These are phyloP conservation scores for Picea sitchensis DNA, from an alignment of 75 land plant genomes.

Conservation along the genomic window DNA sequence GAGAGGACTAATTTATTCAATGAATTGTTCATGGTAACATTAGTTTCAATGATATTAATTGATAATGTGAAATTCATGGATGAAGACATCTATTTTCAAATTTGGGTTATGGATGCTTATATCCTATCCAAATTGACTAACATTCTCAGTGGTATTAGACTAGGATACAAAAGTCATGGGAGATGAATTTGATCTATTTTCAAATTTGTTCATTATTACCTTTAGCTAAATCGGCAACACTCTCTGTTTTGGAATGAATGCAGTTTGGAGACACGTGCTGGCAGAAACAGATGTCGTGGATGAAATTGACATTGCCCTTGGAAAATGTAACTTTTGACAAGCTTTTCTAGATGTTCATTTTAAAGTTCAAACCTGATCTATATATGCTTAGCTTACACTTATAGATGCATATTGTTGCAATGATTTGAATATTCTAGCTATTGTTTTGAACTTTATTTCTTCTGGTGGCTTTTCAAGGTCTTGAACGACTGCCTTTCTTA, in stretches of 20 bases:
- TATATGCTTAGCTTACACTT: neutral
- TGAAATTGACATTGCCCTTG: slow-evolving; percentile 72
- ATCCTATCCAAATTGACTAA: neutral
- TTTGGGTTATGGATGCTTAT: neutral
- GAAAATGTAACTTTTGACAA: slow-evolving; percentile 67
- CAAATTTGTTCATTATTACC: neutral
- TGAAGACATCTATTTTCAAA: neutral
- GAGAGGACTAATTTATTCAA: neutral
- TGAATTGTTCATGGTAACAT: too few relatives aligned
- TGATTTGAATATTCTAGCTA: neutral
- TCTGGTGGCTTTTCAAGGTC: neutral
- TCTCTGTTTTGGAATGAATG: slow-evolving; percentile 11
- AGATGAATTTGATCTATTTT: slow-evolving; percentile 1
- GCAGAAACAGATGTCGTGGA: slow-evolving; percentile 68
- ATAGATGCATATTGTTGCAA: neutral
- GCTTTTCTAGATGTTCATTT: neutral
- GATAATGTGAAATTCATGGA: too few relatives aligned
- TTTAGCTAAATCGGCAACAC: slow-evolving; percentile 3
- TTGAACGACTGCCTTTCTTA: too few relatives aligned
- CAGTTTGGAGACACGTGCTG: slow-evolving; percentile 98
- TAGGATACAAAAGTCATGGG: neutral
- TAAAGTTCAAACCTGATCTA: neutral
- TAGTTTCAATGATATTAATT: too few relatives aligned
- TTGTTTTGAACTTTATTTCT: neutral
- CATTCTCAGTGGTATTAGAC: neutral